phyloP scores from a whole-genome alignment of 768 basidiomycete species.

The Phylloporus sp. region DNA sequence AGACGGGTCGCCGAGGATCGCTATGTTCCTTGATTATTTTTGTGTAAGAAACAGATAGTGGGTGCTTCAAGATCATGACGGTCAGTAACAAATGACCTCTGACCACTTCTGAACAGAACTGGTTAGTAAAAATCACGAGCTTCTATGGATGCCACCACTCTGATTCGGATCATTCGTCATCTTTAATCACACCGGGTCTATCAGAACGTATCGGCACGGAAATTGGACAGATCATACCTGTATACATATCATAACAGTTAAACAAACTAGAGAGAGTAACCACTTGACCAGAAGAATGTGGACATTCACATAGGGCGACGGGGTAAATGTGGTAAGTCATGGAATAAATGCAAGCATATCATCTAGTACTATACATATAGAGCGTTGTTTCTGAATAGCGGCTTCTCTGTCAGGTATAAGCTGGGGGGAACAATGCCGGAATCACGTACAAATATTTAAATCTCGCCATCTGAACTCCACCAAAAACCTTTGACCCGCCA shows the following conservation, averaged over 20 bases:
- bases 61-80: no score
- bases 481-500: slow-evolving; percentile 52
- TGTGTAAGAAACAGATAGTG: no score
- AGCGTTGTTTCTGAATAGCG: neutral
- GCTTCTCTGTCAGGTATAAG: neutral
- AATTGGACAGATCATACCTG: neutral
- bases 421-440: neutral
- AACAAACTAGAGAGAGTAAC: neutral
- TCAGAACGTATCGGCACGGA: neutral
- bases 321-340: neutral
- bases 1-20: no score
- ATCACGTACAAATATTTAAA: slow-evolving; percentile 17
- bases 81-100: no score
- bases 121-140: no score
- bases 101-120: no score
- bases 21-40: no score
- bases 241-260: neutral
- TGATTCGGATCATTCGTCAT: no score
- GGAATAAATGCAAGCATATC: neutral
- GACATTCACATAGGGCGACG: neutral
- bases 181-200: no score
- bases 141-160: no score
- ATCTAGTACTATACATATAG: slow-evolving; percentile 7
- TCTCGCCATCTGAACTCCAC: slow-evolving; percentile 26
- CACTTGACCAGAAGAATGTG: neutral